Evolutionary conservation across 352 stramenopile genomes (phyloP), one percentile per base, ranked within the genome.

Genomic region (Phytophthora meadii): DNA sequence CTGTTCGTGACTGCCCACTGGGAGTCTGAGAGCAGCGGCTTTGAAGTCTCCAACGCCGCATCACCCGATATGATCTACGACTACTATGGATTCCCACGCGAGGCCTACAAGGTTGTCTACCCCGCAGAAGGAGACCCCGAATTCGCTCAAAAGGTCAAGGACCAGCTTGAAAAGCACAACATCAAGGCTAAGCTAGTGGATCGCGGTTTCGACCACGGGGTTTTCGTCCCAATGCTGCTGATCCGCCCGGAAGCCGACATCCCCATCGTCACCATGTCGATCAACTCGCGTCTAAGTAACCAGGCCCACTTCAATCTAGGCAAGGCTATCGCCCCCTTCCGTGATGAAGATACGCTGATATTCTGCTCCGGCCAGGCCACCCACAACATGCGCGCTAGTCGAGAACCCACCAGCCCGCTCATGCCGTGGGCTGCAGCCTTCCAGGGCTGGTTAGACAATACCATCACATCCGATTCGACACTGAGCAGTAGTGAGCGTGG

Each of bases 181-280:
- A 82, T 97, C 37, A 40, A 45, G 12, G 70, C 73, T n/a, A 54
- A 76, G 61, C 62, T 92, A 0, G 36, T 57, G 4, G 59, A 79
- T 15, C 79, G 90, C 34, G 88, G 87, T 4, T 96, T 88, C 54
- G 93, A 98, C 74, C 93, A 97, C 78, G 92, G 93, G n/a, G 77
- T 95, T 5, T 98, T 97, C 65, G 81, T 98, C 14, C 91, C 92
- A 9, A 74, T 98, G 49, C 87, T 92, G 51, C 54, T 97, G 37
- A 92, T 97, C 64, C 91, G 87, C 47, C 88, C 91, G 1, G 65
- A 93, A 28, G 88, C 87, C 6, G 78, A 97, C 55, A 86, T 98
- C 30, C 93, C 92, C 0, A 81, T 97, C 7, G 86, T 97, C 9
- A 80, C 74, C 27, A 65, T 97, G 36, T 94, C 81, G 22, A 70